phyloP scores from a whole-genome alignment of 1,284 basidiomycete species.

The Heterobasidion parviporum region DNA sequence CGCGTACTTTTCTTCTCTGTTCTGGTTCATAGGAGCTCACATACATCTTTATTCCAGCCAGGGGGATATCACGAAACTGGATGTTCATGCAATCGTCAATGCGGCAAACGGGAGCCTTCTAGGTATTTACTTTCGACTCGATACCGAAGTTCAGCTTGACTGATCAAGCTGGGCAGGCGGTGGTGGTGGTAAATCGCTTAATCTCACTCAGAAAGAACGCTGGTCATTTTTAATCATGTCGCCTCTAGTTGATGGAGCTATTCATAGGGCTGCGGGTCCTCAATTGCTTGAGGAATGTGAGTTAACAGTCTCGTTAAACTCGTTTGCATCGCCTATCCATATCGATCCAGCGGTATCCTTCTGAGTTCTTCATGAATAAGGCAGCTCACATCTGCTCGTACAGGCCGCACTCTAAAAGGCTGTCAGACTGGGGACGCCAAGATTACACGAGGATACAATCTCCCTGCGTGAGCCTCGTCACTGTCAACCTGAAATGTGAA shows the following conservation, averaged over 20 bases:
- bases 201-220: background rate
- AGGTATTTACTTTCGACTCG: constrained; percentile 34
- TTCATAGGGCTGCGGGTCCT: constrained; percentile 79
- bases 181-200: constrained; percentile 45
- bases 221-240: background rate
- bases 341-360: no score
- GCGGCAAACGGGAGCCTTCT: constrained; percentile 76
- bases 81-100: constrained; percentile 80
- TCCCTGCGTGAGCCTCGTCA: constrained; percentile 48
- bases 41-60: constrained; percentile 32
- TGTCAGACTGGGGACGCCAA: constrained; percentile 81
- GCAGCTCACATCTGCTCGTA: no score
- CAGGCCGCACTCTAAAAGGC: constrained; percentile 63
- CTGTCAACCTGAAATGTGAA: background rate
- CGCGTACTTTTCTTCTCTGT: constrained; percentile 25
- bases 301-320: constrained; percentile 15
- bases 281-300: constrained; percentile 69
- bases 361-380: no score
- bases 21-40: background rate
- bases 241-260: constrained; percentile 71
- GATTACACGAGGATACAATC: constrained; percentile 67
- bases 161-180: constrained; percentile 37
- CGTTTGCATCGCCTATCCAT: no score
- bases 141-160: background rate
- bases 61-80: constrained; percentile 70